These are phyloP conservation scores for Suhomyces guaymorum DNA, from an alignment of 1,139 yeast species.

Conservation along the genomic window DNA sequence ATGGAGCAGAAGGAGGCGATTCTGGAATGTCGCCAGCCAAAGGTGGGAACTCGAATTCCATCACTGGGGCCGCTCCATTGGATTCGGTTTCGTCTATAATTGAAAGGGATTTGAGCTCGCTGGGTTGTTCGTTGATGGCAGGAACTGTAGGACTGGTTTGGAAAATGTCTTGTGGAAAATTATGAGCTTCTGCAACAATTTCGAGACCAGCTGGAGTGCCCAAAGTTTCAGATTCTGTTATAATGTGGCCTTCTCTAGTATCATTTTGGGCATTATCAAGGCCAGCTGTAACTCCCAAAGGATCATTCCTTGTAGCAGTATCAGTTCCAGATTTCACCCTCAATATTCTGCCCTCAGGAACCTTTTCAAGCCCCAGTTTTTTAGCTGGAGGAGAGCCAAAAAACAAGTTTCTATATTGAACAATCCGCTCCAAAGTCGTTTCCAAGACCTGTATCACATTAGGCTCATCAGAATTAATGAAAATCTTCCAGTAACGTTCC, in stretches of 20 bases:
- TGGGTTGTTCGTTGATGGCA: slow-evolving; percentile 18
- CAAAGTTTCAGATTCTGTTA: no score
- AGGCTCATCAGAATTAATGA: slow-evolving; percentile 41
- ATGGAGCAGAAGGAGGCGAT: slow-evolving; percentile 50
- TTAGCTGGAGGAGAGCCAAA: slow-evolving; percentile 12
- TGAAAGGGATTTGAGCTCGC: slow-evolving; percentile 17
- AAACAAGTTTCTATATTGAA: slow-evolving; percentile 48
- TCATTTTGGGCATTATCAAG: no score
- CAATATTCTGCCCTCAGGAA: slow-evolving; percentile 5
- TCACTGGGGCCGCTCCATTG: slow-evolving; percentile 1
- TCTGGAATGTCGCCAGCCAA: slow-evolving; percentile 34
- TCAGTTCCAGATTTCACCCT: no score
- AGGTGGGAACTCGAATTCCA: slow-evolving; percentile 7
- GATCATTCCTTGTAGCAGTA: no score
- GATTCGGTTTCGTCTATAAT: slow-evolving; percentile 19
- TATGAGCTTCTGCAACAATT: no score
- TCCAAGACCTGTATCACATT: slow-evolving; percentile 38
- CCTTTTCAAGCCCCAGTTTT: slow-evolving; percentile 5
- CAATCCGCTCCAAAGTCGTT: slow-evolving; percentile 37
- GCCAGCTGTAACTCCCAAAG: no score
- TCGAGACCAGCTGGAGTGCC: no score
- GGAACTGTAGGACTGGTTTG: no score
- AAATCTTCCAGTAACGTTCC: slow-evolving; percentile 69
- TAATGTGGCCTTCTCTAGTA: no score
- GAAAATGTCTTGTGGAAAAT: no score